Evolutionary conservation across 148 eudicot species (phyloP).

Genomic region (Talinum fruticosum): DNA sequence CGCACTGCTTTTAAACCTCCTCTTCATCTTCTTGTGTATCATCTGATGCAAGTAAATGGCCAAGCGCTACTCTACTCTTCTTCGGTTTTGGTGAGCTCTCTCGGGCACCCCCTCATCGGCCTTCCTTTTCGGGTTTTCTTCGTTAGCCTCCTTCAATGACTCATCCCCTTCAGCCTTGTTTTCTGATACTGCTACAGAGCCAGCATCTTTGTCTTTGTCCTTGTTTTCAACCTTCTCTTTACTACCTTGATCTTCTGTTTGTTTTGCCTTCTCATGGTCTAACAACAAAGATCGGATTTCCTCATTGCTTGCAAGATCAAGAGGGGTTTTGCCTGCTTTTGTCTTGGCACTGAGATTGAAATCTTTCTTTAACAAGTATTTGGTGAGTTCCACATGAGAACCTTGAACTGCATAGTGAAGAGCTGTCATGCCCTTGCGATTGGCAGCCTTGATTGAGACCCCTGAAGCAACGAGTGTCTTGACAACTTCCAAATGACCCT

Average conservation of each 20-base stretch:
- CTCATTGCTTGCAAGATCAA: slow-evolving; percentile 77
- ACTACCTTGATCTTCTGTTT: slow-evolving; percentile 24
- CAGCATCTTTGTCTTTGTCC: slow-evolving; percentile 35
- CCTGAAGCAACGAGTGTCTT: slow-evolving; percentile 61
- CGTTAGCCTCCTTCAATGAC: slow-evolving; percentile 21
- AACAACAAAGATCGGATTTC: slow-evolving; percentile 55
- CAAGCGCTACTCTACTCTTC: slow-evolving; percentile 66
- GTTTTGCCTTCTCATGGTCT: slow-evolving; percentile 41
- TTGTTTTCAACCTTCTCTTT: slow-evolving; percentile 34
- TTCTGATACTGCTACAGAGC: slow-evolving; percentile 9
- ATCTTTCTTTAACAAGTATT: slow-evolving; percentile 83
- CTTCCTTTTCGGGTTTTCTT: slow-evolving; percentile 56
- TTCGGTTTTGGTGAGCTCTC: slow-evolving; percentile 39
- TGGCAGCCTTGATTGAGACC: slow-evolving; percentile 61
- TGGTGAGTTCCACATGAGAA: slow-evolving; percentile 68
- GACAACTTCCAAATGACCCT: slow-evolving; percentile 85
- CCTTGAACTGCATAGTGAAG: slow-evolving; percentile 95
- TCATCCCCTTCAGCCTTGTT: slow-evolving; percentile 27
- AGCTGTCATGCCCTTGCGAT: slow-evolving; percentile 89
- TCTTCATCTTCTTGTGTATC: slow-evolving; percentile 70
- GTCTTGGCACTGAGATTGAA: slow-evolving; percentile 51
- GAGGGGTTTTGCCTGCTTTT: slow-evolving; percentile 79
- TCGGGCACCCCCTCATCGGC: slow-evolving; percentile 34
- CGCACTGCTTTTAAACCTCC: not conserved
- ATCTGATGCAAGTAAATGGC: slow-evolving; percentile 75